These are phyloP conservation scores for Yamadazyma spencermartinsiae DNA, from an alignment of 1,139 yeast species.

Conservation along the genomic window DNA sequence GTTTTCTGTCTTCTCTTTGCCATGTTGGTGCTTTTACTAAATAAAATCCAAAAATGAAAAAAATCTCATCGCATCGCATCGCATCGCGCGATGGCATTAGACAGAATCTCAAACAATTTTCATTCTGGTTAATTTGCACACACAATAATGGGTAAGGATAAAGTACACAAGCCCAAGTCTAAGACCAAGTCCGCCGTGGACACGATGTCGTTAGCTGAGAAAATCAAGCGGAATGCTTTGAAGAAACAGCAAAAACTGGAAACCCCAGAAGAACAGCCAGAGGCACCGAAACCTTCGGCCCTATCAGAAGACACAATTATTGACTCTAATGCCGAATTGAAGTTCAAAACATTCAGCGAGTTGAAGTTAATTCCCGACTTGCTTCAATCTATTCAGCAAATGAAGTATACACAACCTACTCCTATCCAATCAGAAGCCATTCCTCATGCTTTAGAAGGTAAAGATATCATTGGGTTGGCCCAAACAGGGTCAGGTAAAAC, in stretches of 20 bases:
- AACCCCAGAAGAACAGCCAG: background rate
- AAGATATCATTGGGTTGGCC: constrained; percentile 78
- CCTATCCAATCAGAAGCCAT: constrained; percentile 92
- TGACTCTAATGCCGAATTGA: constrained; percentile 25
- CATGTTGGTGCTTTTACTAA: constrained; percentile 23
- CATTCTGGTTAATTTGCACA: too few relatives aligned
- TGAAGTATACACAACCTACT: constrained; percentile 71
- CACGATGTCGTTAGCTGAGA: constrained; percentile 40
- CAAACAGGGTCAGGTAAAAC: constrained; percentile 87
- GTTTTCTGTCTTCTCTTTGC: constrained; percentile 59
- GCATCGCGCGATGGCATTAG: too few relatives aligned
- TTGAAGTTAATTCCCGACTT: constrained; percentile 77
- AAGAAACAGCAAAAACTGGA: constrained; percentile 20
- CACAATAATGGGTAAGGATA: background rate
- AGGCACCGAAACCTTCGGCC: too few relatives aligned
- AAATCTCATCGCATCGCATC: constrained; percentile 8
- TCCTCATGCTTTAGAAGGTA: constrained; percentile 87
- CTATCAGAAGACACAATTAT: constrained; percentile 13
- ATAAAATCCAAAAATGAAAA: constrained; percentile 3
- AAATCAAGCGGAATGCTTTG: constrained; percentile 56
- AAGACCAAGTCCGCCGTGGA: constrained; percentile 8
- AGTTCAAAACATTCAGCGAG: constrained; percentile 46
- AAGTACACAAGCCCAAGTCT: constrained; percentile 2
- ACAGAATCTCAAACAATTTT: too few relatives aligned
- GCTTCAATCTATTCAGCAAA: constrained; percentile 69